A percentile compares a stretch with the other conserved stretches of the same genome.
phyloP scores from a whole-genome alignment of 2,329 filamentous ascomycete species.

The Tolypocladium nubicola region DNA sequence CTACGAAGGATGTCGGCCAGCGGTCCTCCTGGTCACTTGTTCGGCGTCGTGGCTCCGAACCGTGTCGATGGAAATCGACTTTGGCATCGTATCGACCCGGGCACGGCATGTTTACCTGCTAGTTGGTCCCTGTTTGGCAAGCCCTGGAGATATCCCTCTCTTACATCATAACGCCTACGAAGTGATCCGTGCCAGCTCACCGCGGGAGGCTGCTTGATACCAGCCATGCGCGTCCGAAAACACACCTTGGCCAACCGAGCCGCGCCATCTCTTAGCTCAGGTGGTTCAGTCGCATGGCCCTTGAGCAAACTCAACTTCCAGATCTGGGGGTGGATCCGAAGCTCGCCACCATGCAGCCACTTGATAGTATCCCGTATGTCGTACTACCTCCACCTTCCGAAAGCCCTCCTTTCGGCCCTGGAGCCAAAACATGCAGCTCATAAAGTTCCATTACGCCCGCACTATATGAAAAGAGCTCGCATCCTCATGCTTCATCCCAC shows the following conservation, averaged over 20 bases:
- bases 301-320: background rate
- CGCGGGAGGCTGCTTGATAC: background rate
- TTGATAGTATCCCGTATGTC: background rate
- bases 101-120: background rate
- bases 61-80: background rate
- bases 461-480: background rate
- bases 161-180: background rate
- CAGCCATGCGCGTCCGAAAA: background rate
- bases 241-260: background rate
- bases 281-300: background rate
- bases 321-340: background rate
- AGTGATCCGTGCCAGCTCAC: background rate
- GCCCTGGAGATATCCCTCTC: background rate
- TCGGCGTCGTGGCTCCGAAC: background rate
- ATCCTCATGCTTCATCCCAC: background rate
- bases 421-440: background rate
- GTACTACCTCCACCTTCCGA: background rate
- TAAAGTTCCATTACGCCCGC: too few relatives aligned
- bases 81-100: background rate
- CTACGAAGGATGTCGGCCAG: background rate
- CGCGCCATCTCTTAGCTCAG: background rate
- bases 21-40: background rate
- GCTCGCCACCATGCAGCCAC: background rate
- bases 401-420: background rate
- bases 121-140: background rate